These are phyloP conservation scores for Aspergillus phoenicis DNA, from an alignment of 2,329 filamentous ascomycete genomes.

Conservation along the genomic window DNA sequence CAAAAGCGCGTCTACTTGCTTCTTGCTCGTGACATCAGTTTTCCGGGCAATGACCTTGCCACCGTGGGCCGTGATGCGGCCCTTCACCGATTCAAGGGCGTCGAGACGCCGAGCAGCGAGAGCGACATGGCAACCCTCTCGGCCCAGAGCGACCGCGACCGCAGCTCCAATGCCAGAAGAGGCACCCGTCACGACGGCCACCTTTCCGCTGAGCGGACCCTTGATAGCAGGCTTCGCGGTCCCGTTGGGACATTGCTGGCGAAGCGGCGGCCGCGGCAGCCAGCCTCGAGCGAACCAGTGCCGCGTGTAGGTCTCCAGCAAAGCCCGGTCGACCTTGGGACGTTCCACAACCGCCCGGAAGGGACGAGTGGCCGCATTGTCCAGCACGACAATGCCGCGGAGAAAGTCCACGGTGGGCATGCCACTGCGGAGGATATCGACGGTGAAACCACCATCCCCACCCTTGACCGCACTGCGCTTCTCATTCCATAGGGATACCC, in stretches of 20 bases:
- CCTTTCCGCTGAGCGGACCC: slow-evolving; percentile 67
- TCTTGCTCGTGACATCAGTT: slow-evolving; percentile 71
- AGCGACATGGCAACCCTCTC: slow-evolving; percentile 71
- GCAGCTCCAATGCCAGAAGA: slow-evolving; percentile 80
- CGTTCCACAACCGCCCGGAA: slow-evolving; percentile 61
- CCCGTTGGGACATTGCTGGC: slow-evolving; percentile 50
- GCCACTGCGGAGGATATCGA: slow-evolving; percentile 76
- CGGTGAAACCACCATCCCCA: slow-evolving; percentile 72
- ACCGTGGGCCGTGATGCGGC: slow-evolving; percentile 58
- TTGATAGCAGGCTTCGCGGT: slow-evolving; percentile 48
- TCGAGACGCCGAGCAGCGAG: slow-evolving; percentile 71
- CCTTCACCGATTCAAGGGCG: slow-evolving; percentile 68
- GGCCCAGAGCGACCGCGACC: slow-evolving; percentile 67
- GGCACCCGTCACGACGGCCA: slow-evolving; percentile 77
- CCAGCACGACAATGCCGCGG: slow-evolving; percentile 70
- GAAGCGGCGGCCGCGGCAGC: slow-evolving; percentile 65
- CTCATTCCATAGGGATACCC: slow-evolving; percentile 73
- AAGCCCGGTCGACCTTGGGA: slow-evolving; percentile 67
- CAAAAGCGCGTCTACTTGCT: slow-evolving; percentile 69
- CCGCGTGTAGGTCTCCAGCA: slow-evolving; percentile 77
- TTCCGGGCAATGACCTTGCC: slow-evolving; percentile 68
- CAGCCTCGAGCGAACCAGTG: slow-evolving; percentile 81
- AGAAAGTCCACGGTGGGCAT: slow-evolving; percentile 77
- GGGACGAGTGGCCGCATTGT: slow-evolving; percentile 68
- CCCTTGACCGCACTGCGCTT: slow-evolving; percentile 66